Evolutionary conservation across 495 filamentous ascomycete species (phyloP).

Genomic region (Neurospora africana): DNA sequence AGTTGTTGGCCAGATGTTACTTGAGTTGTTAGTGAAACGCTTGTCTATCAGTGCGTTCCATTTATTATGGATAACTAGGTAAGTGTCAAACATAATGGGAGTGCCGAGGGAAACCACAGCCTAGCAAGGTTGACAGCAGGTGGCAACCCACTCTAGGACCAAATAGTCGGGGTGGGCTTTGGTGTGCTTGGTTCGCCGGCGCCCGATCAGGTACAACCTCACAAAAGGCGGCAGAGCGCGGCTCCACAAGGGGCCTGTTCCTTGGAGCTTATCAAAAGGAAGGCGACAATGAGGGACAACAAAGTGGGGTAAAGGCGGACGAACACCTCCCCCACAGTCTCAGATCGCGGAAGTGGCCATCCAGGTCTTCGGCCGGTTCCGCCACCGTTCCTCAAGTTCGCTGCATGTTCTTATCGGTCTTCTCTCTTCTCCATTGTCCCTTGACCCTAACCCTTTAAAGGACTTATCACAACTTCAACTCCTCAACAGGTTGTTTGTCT

Average conservation of each 20-base stretch:
- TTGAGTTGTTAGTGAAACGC: neutral
- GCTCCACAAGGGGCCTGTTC: neutral
- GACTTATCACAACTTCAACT: neutral
- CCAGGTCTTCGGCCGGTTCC: neutral
- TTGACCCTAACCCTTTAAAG: neutral
- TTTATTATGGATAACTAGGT: neutral
- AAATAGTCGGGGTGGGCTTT: neutral
- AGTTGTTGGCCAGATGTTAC: neutral
- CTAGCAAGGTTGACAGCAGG: neutral
- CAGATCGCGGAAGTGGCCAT: neutral
- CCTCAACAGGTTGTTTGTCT: neutral
- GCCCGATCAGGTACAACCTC: neutral
- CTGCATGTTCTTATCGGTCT: neutral
- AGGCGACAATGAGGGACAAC: neutral
- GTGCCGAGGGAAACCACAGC: neutral
- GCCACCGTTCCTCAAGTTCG: neutral
- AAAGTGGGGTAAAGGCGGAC: neutral
- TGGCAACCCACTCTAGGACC: neutral
- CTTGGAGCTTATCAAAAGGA: neutral
- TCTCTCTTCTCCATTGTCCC: neutral
- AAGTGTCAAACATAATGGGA: neutral
- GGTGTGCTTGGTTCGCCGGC: neutral
- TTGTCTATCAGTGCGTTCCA: neutral
- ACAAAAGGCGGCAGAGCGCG: neutral
- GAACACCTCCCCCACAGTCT: neutral